phyloP scores from a whole-genome alignment of 495 filamentous ascomycete species.

The Neurospora sp. region DNA sequence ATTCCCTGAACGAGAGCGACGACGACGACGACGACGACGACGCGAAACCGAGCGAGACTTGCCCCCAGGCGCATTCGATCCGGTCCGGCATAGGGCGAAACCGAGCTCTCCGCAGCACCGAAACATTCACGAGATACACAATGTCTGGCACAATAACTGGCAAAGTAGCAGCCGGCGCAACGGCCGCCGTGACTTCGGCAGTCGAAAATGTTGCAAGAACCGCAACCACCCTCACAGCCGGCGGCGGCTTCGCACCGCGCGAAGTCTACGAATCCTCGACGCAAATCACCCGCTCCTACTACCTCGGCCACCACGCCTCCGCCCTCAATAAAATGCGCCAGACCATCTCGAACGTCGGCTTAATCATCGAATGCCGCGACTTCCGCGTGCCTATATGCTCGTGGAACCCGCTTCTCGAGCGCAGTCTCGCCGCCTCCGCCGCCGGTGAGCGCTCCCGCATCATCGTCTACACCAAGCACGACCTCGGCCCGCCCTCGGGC shows the following conservation, averaged over 20 bases:
- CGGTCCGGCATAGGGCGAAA: neutral
- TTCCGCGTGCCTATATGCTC: constrained; percentile 81
- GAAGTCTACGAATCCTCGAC: constrained; percentile 49
- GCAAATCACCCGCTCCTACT: constrained; percentile 81
- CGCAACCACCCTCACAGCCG: constrained; percentile 12
- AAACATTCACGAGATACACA: neutral
- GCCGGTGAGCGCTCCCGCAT: constrained; percentile 49
- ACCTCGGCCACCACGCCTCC: constrained; percentile 84
- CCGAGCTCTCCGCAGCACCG: neutral
- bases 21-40: neutral
- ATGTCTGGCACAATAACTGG: constrained; percentile 3
- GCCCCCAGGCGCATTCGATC: neutral
- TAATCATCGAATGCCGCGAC: constrained; percentile 92
- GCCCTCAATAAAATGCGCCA: constrained; percentile 81
- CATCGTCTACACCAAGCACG: constrained; percentile 85
- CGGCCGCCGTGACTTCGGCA: neutral
- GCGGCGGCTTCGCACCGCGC: constrained; percentile 61
- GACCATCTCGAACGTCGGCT: constrained; percentile 67
- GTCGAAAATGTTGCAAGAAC: constrained; percentile 4
- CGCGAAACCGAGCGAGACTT: neutral
- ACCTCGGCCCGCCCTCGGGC: constrained; percentile 45
- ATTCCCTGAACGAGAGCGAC: neutral
- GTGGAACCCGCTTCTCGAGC: constrained; percentile 85
- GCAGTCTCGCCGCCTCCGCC: constrained; percentile 45
- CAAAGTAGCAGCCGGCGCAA: neutral